phyloP scores from a whole-genome alignment of 192 early-diverging fungal species.

The Coemansia biformis region DNA sequence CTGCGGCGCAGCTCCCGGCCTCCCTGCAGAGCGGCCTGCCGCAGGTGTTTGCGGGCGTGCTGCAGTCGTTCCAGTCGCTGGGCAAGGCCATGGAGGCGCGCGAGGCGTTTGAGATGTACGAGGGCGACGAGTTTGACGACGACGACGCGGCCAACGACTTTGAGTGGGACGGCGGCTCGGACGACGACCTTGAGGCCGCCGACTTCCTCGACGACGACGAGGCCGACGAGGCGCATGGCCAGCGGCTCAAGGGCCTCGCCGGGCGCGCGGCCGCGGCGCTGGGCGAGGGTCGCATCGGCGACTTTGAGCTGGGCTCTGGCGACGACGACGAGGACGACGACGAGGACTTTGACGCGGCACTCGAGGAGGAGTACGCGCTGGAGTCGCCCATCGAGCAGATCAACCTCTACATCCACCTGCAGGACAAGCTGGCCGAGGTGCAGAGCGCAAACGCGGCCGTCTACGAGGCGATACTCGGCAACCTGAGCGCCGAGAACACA shows the following conservation, averaged over 20 bases:
- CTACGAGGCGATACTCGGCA: conserved; percentile 29
- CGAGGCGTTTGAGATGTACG: conserved; percentile 46
- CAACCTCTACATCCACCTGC: conserved; percentile 67
- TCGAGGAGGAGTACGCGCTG: conserved; percentile 71
- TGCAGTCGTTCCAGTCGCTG: conserved; percentile 71
- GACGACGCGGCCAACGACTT: conserved; percentile 20
- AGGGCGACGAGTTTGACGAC: conserved; percentile 26
- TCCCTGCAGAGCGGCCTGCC: conserved; percentile 68
- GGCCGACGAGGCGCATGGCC: conserved; percentile 57
- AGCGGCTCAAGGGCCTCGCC: conserved; percentile 59
- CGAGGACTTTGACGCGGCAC: conserved; percentile 54
- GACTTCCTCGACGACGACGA: conserved; percentile 60
- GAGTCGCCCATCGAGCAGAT: conserved; percentile 75
- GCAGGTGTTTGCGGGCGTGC: conserved; percentile 65
- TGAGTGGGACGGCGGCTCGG: conserved; percentile 39
- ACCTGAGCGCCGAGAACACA: conserved; percentile 34
- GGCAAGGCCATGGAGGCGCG: conserved; percentile 53
- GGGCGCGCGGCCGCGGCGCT: conserved; percentile 48
- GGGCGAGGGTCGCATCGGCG: conserved; percentile 46
- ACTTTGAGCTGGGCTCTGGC: conserved; percentile 20
- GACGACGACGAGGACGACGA: conserved; percentile 58
- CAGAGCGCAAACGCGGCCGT: conserved; percentile 30
- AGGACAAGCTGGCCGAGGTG: conserved; percentile 55
- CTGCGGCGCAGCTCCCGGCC: conserved; percentile 63
- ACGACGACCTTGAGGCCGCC: conserved; percentile 47